Conservation (phyloP, 2,329 filamentous ascomycete genomes). For the Escovopsis sp. region DNA sequence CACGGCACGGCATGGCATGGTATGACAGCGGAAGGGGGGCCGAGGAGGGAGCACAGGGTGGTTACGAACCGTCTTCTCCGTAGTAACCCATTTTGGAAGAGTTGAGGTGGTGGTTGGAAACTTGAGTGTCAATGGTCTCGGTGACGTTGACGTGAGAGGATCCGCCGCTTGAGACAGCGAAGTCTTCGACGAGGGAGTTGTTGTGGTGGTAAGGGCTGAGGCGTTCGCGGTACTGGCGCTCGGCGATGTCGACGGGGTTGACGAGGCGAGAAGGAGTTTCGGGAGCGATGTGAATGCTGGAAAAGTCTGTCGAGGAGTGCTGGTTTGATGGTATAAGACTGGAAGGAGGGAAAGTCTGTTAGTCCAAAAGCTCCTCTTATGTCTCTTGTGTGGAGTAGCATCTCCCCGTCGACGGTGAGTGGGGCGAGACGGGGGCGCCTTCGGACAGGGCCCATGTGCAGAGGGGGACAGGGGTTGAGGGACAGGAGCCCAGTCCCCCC, state of each 20-base stretch:
- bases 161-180: slow-evolving; percentile 15
- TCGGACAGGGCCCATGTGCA: slow-evolving; percentile 4
- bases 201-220: slow-evolving; percentile 16
- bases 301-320: no score
- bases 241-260: slow-evolving; percentile 45
- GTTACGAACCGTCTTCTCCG: slow-evolving; percentile 41
- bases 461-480: slow-evolving; percentile 4
- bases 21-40: no score
- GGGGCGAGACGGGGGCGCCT: no score
- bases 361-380: slow-evolving; percentile 5
- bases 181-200: slow-evolving; percentile 16
- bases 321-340: no score
- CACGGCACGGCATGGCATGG: no score
- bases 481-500: no score
- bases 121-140: slow-evolving; percentile 47
- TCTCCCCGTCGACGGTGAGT: slow-evolving; percentile 9
- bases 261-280: slow-evolving; percentile 10
- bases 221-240: slow-evolving; percentile 50
- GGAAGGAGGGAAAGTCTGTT: slow-evolving; percentile 9
- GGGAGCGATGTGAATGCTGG: no score
- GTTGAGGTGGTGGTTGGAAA: slow-evolving; percentile 26
- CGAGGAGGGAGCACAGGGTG: no score
- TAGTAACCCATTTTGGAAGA: slow-evolving; percentile 50
- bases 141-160: slow-evolving; percentile 25
- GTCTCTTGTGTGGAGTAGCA: slow-evolving; percentile 5